These are phyloP conservation scores for Exophiala sideris DNA, from an alignment of 2,329 filamentous ascomycete genomes.

Conservation along the genomic window DNA sequence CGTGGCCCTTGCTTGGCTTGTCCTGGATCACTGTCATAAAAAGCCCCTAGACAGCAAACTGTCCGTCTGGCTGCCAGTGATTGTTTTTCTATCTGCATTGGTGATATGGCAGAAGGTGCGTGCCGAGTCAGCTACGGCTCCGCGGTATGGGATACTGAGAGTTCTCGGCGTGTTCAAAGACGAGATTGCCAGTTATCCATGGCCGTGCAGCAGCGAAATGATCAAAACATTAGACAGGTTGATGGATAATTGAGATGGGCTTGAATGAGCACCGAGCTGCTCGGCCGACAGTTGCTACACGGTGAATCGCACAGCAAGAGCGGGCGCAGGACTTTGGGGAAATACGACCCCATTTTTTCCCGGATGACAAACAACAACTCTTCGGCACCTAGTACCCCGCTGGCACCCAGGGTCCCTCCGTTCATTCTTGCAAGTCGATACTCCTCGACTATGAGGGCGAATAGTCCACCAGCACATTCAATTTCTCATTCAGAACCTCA, in stretches of 20 bases:
- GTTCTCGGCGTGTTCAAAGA: constrained; percentile 9
- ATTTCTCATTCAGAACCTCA: too few species aligned
- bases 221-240: constrained; percentile 6
- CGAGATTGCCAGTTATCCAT: constrained; percentile 3
- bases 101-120: constrained; percentile 6
- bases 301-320: too few species aligned
- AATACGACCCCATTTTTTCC: too few species aligned
- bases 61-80: constrained; percentile 5
- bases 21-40: constrained; percentile 2
- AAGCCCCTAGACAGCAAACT: background rate
- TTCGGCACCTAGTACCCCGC: too few species aligned
- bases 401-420: too few species aligned
- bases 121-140: background rate
- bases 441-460: too few species aligned
- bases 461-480: too few species aligned
- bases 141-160: constrained; percentile 6
- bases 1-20: constrained; percentile 6
- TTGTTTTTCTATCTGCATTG: constrained; percentile 5
- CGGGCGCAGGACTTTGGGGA: too few species aligned
- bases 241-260: constrained; percentile 3
- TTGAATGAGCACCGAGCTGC: too few species aligned
- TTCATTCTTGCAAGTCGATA: too few species aligned
- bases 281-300: too few species aligned
- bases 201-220: constrained; percentile 10
- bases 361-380: too few species aligned